phyloP scores from a whole-genome alignment of 2,329 filamentous ascomycete species.

The Fusarium brachygibbosum region DNA sequence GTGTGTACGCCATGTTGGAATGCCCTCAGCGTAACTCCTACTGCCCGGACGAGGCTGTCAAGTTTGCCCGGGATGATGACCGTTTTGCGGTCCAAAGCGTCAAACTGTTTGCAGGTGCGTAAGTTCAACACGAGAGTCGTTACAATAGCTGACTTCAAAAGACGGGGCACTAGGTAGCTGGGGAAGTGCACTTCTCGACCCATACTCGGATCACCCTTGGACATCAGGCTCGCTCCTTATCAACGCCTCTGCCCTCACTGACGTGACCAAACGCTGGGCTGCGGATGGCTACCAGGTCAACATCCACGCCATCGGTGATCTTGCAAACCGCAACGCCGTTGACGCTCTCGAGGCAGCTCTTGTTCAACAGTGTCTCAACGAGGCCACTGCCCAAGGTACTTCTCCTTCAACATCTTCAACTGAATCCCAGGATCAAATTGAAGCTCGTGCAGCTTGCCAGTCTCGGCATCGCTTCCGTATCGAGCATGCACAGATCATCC shows the following conservation, averaged over 20 bases:
- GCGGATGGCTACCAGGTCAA: slow-evolving; percentile 75
- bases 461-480: slow-evolving; percentile 72
- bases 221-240: slow-evolving; percentile 75
- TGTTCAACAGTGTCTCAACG: slow-evolving; percentile 63
- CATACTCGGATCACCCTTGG: slow-evolving; percentile 73
- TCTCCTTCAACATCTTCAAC: background rate
- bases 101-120: slow-evolving; percentile 75
- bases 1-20: slow-evolving; percentile 78
- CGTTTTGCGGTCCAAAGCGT: slow-evolving; percentile 72
- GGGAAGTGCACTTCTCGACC: slow-evolving; percentile 79
- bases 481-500: slow-evolving; percentile 79
- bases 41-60: slow-evolving; percentile 66
- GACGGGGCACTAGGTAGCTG: slow-evolving; percentile 79
- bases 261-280: slow-evolving; percentile 70
- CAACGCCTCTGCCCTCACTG: slow-evolving; percentile 70
- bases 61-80: slow-evolving; percentile 60
- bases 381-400: slow-evolving; percentile 40
- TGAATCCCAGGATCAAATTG: slow-evolving; percentile 20
- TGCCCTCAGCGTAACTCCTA: slow-evolving; percentile 74
- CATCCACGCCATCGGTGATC: slow-evolving; percentile 79
- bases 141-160: slow-evolving; percentile 46
- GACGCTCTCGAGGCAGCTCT: slow-evolving; percentile 73
- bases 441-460: slow-evolving; percentile 64
- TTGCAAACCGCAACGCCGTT: slow-evolving; percentile 74
- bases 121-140: too few species aligned